Evolutionary conservation across 2,329 filamentous ascomycete genomes (phyloP).

Genomic region (Ramularia collo-cygni): DNA sequence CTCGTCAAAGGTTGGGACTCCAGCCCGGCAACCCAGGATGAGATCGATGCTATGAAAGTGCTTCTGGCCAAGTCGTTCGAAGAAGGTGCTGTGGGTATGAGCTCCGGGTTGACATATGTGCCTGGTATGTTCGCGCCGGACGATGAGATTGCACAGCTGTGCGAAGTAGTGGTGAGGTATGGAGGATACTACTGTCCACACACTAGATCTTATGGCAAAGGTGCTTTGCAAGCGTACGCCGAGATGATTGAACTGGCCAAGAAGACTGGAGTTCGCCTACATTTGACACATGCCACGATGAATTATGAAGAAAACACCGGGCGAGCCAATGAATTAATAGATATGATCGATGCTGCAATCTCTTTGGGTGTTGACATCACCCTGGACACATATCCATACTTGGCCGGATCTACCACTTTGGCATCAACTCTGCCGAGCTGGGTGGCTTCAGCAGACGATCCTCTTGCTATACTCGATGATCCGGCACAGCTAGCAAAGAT

Average conservation of each 20-base stretch:
- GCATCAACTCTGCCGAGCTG: conserved; percentile 21
- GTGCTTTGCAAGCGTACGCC: conserved; percentile 21
- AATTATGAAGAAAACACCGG: conserved; percentile 26
- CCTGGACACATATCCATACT: conserved; percentile 26
- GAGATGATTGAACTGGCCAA: conserved; percentile 25
- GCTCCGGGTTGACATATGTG: conserved; percentile 24
- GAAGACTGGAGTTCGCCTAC: conserved; percentile 23
- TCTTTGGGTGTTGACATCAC: conserved; percentile 19
- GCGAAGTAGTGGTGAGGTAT: conserved; percentile 21
- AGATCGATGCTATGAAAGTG: conserved; percentile 21
- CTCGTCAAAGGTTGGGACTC: conserved; percentile 23
- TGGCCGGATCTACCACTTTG: conserved; percentile 24
- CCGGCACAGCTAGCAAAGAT: conserved; percentile 16
- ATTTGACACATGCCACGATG: conserved; percentile 26
- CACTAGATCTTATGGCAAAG: conserved; percentile 24
- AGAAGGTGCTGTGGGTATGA: conserved; percentile 26
- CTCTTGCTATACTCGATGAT: conserved; percentile 18
- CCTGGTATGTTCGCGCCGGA: conserved; percentile 24
- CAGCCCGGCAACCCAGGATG: conserved; percentile 14
- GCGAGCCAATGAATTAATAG: conserved; percentile 20
- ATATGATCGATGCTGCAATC: conserved; percentile 23
- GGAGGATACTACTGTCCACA: conserved; percentile 26
- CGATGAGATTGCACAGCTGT: conserved; percentile 21
- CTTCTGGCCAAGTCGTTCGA: conserved; percentile 16
- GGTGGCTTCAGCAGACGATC: conserved; percentile 19